Percentiles rank a stretch among this genome's conserved stretches.
phyloP scores from a whole-genome alignment of 257 asterid genomes.

The Osmanthus fragrans region DNA sequence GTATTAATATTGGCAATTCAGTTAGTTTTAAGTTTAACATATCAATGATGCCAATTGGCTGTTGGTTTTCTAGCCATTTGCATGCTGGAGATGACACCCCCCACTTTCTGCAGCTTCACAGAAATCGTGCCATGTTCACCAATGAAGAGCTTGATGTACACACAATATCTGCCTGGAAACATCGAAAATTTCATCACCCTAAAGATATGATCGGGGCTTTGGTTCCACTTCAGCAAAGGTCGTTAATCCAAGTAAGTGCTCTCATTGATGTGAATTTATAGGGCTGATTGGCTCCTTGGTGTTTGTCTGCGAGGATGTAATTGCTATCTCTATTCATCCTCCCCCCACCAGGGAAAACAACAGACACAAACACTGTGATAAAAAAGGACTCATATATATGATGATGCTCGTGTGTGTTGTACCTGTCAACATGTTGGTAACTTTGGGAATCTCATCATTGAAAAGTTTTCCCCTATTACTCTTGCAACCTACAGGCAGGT shows the following conservation, averaged over 20 bases:
- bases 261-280: not conserved
- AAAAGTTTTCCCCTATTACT: not conserved
- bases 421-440: not conserved
- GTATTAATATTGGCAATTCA: not conserved
- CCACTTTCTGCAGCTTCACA: conserved; percentile 51
- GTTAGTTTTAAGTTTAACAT: not conserved
- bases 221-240: conserved; percentile 39
- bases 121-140: conserved; percentile 39
- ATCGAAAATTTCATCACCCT: conserved; percentile 42
- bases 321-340: not conserved
- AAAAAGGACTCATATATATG: not conserved
- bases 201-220: conserved; percentile 30
- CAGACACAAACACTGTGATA: not conserved
- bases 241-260: conserved; percentile 58
- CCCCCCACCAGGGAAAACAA: not conserved
- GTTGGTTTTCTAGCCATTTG: not conserved
- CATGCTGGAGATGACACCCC: not conserved
- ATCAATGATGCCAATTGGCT: not conserved
- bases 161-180: conserved; percentile 69
- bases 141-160: conserved; percentile 46
- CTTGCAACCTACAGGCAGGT: conserved; percentile 49
- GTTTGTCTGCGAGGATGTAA: not conserved
- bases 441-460: not conserved
- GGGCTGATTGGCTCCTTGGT: conserved; percentile 4
- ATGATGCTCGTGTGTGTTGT: not conserved